Conservation (phyloP, 495 filamentous ascomycete species). For the Hypoxylon trugodes region DNA sequence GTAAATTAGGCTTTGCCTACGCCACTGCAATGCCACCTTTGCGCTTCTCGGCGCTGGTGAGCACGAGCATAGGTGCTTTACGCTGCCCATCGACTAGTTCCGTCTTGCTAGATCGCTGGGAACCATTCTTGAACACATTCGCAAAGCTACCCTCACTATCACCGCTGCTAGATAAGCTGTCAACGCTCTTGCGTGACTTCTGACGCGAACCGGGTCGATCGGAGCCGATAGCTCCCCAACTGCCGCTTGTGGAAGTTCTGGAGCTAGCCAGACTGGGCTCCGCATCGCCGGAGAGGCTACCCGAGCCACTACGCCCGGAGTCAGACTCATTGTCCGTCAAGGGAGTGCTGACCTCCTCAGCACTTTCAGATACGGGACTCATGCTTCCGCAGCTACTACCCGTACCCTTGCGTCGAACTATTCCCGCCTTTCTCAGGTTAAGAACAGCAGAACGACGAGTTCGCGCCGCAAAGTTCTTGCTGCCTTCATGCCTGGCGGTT, state of each 20-base stretch:
- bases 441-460: constrained; percentile 91
- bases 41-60: constrained; percentile 90
- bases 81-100: constrained; percentile 68
- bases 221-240: constrained; percentile 81
- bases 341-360: constrained; percentile 72
- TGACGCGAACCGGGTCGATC: constrained; percentile 70
- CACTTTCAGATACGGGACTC: constrained; percentile 85
- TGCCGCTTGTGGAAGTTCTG: constrained; percentile 74
- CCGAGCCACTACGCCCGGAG: constrained; percentile 78
- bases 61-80: constrained; percentile 85
- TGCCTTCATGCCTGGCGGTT: constrained; percentile 92
- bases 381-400: constrained; percentile 75
- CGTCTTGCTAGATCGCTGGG: constrained; percentile 54
- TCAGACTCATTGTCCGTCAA: constrained; percentile 83
- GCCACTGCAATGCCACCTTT: constrained; percentile 69
- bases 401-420: constrained; percentile 79
- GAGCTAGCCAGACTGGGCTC: constrained; percentile 76
- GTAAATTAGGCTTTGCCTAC: constrained; percentile 24
- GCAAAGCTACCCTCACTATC: constrained; percentile 65
- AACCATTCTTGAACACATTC: constrained; percentile 64
- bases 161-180: constrained; percentile 64
- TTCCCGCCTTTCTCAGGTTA: constrained; percentile 88
- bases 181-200: constrained; percentile 69
- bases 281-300: constrained; percentile 79
- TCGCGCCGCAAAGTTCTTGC: constrained; percentile 97